Evolutionary conservation across 2,329 filamentous ascomycete genomes (phyloP).

Genomic region (Colletotrichum acutatum): DNA sequence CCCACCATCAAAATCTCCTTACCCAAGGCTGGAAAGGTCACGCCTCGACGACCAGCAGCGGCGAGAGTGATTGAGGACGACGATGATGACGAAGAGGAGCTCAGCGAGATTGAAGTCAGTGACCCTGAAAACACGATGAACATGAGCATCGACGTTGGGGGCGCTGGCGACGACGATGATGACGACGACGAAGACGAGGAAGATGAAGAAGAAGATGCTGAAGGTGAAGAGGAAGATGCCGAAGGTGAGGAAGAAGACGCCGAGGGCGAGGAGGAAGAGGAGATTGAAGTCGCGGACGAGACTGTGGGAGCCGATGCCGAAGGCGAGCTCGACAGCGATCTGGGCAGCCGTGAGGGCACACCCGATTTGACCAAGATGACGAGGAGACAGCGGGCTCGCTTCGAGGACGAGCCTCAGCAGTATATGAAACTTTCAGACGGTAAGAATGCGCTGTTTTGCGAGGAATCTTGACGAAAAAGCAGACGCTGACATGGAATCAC

Average conservation of each 20-base stretch:
- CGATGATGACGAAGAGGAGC: constrained; percentile 38
- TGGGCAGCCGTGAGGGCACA: constrained; percentile 59
- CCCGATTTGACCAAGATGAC: constrained; percentile 70
- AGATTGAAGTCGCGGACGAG: constrained; percentile 46
- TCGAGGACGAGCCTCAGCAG: constrained; percentile 65
- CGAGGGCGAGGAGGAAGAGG: constrained; percentile 50
- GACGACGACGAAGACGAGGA: constrained; percentile 48
- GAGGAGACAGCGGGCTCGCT: constrained; percentile 68
- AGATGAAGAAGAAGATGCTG: constrained; percentile 59
- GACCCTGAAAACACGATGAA: constrained; percentile 42
- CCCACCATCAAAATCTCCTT: constrained; percentile 36
- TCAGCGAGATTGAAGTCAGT: constrained; percentile 40
- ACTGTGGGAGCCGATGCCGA: constrained; percentile 45
- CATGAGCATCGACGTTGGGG: constrained; percentile 47
- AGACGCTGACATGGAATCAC: constrained; percentile 31
- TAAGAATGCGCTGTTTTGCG: constrained; percentile 43
- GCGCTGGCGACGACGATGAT: constrained; percentile 42
- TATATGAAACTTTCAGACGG: constrained; percentile 72
- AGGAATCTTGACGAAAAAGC: neutral
- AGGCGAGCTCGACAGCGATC: constrained; percentile 56
- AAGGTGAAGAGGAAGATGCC: constrained; percentile 50
- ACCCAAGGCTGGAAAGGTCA: constrained; percentile 33
- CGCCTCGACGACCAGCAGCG: constrained; percentile 33
- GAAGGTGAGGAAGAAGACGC: constrained; percentile 56
- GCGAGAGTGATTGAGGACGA: constrained; percentile 37